Evolutionary conservation across 371 early-diverging fungal genomes (phyloP).

Genomic region (Mucor irregularis): DNA sequence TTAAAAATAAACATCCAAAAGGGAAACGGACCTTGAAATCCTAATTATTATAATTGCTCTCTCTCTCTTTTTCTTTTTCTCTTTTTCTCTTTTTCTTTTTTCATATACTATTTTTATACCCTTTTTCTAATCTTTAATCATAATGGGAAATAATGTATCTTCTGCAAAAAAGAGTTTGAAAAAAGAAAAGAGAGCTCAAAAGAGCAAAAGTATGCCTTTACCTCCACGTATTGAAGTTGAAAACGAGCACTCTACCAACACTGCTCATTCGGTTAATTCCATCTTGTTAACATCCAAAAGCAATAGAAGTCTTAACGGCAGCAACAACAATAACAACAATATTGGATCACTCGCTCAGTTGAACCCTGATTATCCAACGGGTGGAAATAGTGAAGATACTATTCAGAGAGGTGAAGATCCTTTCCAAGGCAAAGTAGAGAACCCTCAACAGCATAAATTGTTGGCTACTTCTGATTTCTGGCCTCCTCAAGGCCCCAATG

Average conservation of each 20-base stretch:
- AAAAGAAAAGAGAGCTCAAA: constrained; percentile 16
- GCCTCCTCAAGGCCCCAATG: constrained; percentile 27
- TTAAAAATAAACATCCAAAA: background rate
- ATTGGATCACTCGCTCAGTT: constrained; percentile 35
- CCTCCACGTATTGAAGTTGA: constrained; percentile 31
- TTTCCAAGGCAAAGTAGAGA: constrained; percentile 32
- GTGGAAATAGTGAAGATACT: constrained; percentile 8
- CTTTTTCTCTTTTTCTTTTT: constrained; percentile 6
- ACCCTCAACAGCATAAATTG: constrained; percentile 41
- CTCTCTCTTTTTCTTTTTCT: background rate
- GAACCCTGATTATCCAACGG: constrained; percentile 49
- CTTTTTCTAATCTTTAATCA: background rate
- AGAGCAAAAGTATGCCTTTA: constrained; percentile 20
- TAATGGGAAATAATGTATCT: constrained; percentile 30
- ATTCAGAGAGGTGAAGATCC: constrained; percentile 17
- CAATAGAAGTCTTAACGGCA: constrained; percentile 13
- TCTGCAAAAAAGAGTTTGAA: constrained; percentile 16
- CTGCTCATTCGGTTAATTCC: constrained; percentile 49
- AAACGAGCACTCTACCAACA: constrained; percentile 48
- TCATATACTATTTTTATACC: too few relatives aligned
- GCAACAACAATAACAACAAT: background rate
- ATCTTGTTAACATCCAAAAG: constrained; percentile 42
- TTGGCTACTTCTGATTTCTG: constrained; percentile 39
- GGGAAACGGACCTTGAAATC: constrained; percentile 1
- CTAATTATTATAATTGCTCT: background rate